Evolutionary conservation across 2,329 filamentous ascomycete species (phyloP).

Genomic region (Teratosphaeriaceae sp.): DNA sequence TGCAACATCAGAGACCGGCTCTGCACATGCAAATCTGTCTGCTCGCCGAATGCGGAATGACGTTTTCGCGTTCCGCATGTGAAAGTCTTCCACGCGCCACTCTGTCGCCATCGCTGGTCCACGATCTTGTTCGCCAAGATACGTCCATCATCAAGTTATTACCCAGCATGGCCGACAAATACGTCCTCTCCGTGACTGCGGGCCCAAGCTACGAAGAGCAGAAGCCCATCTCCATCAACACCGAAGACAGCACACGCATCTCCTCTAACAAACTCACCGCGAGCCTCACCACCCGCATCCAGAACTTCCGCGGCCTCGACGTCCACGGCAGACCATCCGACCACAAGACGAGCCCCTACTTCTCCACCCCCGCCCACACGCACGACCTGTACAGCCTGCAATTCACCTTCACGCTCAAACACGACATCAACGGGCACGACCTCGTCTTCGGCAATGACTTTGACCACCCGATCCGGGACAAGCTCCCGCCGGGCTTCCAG

Average conservation of each 20-base stretch:
- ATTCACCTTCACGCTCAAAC: conserved; percentile 70
- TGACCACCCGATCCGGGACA: conserved; percentile 79
- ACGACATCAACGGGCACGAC: conserved; percentile 58
- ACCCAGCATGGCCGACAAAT: conserved; percentile 59
- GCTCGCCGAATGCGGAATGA: too few relatives aligned
- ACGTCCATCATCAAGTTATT: too few relatives aligned
- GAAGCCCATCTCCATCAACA: conserved; percentile 68
- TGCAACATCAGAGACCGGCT: too few relatives aligned
- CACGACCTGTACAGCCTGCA: conserved; percentile 80
- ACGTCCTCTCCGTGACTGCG: conserved; percentile 74
- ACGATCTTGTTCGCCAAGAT: too few relatives aligned
- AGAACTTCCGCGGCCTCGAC: conserved; percentile 63
- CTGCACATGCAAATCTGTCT: too few relatives aligned
- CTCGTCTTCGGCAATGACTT: conserved; percentile 96
- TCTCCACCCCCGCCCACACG: conserved; percentile 61
- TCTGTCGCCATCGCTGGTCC: neutral
- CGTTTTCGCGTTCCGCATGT: too few relatives aligned
- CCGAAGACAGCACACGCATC: conserved; percentile 54
- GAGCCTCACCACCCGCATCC: conserved; percentile 68
- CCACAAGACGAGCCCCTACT: conserved; percentile 63
- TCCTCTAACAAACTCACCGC: conserved; percentile 57
- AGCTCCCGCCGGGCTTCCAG: conserved; percentile 77
- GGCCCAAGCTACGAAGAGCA: conserved; percentile 74
- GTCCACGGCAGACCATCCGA: conserved; percentile 50
- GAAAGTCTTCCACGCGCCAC: neutral